Conservation (phyloP, 2,329 filamentous ascomycete genomes). For the Alternaria sp. region DNA sequence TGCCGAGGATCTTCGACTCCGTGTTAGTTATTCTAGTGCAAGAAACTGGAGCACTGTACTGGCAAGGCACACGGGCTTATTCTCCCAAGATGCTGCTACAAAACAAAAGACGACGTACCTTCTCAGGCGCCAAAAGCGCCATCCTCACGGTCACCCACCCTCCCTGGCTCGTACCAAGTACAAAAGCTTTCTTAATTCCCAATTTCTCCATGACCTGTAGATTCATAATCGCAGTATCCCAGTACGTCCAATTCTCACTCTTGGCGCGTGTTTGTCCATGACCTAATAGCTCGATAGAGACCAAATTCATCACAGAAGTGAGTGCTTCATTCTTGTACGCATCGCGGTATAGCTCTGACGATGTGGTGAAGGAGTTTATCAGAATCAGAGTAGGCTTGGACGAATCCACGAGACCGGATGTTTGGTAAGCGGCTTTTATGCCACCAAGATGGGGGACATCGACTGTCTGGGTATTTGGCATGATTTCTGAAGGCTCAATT, state of each 20-base stretch:
- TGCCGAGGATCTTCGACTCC: constrained; percentile 55
- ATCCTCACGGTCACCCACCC: constrained; percentile 62
- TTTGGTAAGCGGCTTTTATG: constrained; percentile 59
- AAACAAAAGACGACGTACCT: constrained; percentile 31
- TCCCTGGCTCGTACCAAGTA: constrained; percentile 62
- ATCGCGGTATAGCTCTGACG: constrained; percentile 54
- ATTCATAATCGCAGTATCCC: constrained; percentile 61
- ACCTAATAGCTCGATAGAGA: constrained; percentile 64
- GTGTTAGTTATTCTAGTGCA: background rate
- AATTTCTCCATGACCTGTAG: constrained; percentile 53
- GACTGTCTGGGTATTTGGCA: constrained; percentile 51
- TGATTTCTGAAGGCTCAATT: background rate
- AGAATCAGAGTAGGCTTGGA: constrained; percentile 61
- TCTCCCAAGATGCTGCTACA: background rate
- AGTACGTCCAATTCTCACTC: constrained; percentile 61
- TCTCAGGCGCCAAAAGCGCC: constrained; percentile 61
- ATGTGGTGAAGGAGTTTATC: constrained; percentile 62
- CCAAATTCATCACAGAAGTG: constrained; percentile 55
- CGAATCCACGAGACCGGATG: constrained; percentile 46
- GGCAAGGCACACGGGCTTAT: background rate
- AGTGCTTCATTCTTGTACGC: constrained; percentile 52
- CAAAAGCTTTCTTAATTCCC: constrained; percentile 56
- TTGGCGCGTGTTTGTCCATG: constrained; percentile 59
- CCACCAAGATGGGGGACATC: constrained; percentile 60
- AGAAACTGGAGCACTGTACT: background rate